Conservation (phyloP, 371 early-diverging fungal genomes). For the Smittium culicis region DNA sequence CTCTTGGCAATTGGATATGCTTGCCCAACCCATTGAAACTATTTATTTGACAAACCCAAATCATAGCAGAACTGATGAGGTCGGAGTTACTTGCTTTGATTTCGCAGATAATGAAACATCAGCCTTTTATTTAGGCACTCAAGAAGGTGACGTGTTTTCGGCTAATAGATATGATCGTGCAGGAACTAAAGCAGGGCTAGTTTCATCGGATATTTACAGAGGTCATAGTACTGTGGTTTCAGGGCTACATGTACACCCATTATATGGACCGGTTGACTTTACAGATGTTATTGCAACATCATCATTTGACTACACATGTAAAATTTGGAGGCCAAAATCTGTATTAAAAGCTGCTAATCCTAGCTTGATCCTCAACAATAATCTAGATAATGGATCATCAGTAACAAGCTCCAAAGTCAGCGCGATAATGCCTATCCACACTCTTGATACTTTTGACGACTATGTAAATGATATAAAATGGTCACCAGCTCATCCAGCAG, state of each 20-base stretch:
- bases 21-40: constrained; percentile 84
- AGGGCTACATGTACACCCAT: constrained; percentile 83
- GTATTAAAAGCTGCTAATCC: constrained; percentile 26
- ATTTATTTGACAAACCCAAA: constrained; percentile 59
- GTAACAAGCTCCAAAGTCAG: constrained; percentile 30
- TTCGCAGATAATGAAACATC: constrained; percentile 86
- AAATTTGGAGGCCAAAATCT: constrained; percentile 77
- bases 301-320: constrained; percentile 90
- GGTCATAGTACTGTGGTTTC: constrained; percentile 85
- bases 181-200: constrained; percentile 90
- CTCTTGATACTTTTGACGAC: constrained; percentile 84
- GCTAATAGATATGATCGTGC: constrained; percentile 88
- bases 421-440: constrained; percentile 59
- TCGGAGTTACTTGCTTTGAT: constrained; percentile 73
- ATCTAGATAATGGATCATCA: neutral
- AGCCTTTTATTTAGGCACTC: constrained; percentile 90
- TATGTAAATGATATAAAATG: constrained; percentile 93
- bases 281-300: constrained; percentile 79
- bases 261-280: constrained; percentile 62
- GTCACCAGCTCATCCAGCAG: constrained; percentile 85
- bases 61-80: constrained; percentile 76
- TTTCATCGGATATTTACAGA: constrained; percentile 60
- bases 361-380: constrained; percentile 28
- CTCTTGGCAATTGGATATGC: constrained; percentile 92
- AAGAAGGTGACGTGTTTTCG: constrained; percentile 83